phyloP scores from a whole-genome alignment of 23 red algal genomes.

The Agarophyton chilense region DNA sequence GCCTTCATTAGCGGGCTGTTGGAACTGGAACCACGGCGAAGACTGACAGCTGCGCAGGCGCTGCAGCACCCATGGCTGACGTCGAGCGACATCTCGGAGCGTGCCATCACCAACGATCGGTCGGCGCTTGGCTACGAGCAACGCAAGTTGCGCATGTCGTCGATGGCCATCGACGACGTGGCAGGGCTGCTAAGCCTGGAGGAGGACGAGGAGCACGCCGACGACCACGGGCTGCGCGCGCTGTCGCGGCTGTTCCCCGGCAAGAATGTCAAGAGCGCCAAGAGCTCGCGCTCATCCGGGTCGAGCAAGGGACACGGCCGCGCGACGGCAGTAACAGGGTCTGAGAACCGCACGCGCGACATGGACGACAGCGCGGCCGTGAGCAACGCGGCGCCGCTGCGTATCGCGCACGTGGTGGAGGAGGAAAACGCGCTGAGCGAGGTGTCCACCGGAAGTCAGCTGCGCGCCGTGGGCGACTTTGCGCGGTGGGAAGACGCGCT shows the following conservation, averaged over 20 bases:
- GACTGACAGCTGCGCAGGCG: conserved; percentile 76
- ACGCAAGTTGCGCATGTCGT: conserved; percentile 73
- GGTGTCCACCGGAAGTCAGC: conserved; percentile 21
- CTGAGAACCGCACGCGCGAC: neutral
- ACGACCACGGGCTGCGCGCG: conserved; percentile 45
- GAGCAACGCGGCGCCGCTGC: conserved; percentile 66
- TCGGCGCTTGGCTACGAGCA: conserved; percentile 52
- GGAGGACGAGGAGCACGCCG: conserved; percentile 54
- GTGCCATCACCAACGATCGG: conserved; percentile 62
- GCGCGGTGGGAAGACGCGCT: conserved; percentile 5
- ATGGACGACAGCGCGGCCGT: conserved; percentile 54
- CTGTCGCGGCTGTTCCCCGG: conserved; percentile 65
- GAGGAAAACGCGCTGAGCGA: conserved; percentile 28
- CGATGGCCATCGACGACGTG: conserved; percentile 78
- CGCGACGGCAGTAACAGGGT: neutral
- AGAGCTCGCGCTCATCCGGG: conserved; percentile 43
- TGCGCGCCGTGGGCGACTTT: conserved; percentile 13
- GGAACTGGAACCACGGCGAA: conserved; percentile 74
- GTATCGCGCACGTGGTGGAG: conserved; percentile 33
- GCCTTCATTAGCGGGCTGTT: conserved; percentile 81
- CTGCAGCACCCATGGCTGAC: conserved; percentile 79
- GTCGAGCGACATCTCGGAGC: conserved; percentile 47
- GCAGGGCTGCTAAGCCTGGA: conserved; percentile 62
- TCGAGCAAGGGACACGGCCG: conserved; percentile 20
- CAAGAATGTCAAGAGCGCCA: conserved; percentile 31